phyloP scores from a whole-genome alignment of 225 moss, liverwort and hornwort species.

The Polytrichum formosum region DNA sequence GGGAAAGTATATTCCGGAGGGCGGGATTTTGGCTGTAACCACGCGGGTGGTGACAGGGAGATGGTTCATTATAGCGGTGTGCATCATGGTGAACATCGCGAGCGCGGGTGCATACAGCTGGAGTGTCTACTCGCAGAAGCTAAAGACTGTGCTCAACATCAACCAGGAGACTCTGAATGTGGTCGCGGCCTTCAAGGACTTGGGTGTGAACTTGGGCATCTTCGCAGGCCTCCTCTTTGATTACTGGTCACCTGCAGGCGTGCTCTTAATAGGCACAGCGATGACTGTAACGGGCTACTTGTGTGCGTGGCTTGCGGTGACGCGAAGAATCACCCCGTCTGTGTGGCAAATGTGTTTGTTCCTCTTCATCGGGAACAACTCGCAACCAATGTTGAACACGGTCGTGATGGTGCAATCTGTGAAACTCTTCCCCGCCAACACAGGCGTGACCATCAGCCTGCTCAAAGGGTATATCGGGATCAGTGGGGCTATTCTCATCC shows the following conservation, averaged over 20 bases:
- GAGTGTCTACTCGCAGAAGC: constrained; percentile 73
- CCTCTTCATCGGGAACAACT: constrained; percentile 42
- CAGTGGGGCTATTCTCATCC: constrained; percentile 82
- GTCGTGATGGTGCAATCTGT: constrained; percentile 67
- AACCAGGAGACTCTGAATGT: constrained; percentile 59
- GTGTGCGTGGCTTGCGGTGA: constrained; percentile 64
- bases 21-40: no score
- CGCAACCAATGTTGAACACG: constrained; percentile 50
- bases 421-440: constrained; percentile 60
- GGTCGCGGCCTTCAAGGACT: constrained; percentile 74
- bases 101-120: constrained; percentile 87
- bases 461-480: constrained; percentile 86
- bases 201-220: constrained; percentile 74
- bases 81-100: constrained; percentile 66
- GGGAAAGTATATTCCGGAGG: no score
- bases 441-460: constrained; percentile 64
- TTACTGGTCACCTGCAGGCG: constrained; percentile 54
- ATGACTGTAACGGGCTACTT: constrained; percentile 50
- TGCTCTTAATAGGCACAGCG: constrained; percentile 58
- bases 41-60: constrained; percentile 30
- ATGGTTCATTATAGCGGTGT: constrained; percentile 80
- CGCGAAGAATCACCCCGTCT: constrained; percentile 48
- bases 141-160: constrained; percentile 66
- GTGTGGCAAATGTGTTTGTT: constrained; percentile 69
- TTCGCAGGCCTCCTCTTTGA: constrained; percentile 63